Evolutionary conservation across 352 stramenopile species (phyloP), one percentile per base, ranked within the genome.

Genomic region (Peronospora belbahrii): DNA sequence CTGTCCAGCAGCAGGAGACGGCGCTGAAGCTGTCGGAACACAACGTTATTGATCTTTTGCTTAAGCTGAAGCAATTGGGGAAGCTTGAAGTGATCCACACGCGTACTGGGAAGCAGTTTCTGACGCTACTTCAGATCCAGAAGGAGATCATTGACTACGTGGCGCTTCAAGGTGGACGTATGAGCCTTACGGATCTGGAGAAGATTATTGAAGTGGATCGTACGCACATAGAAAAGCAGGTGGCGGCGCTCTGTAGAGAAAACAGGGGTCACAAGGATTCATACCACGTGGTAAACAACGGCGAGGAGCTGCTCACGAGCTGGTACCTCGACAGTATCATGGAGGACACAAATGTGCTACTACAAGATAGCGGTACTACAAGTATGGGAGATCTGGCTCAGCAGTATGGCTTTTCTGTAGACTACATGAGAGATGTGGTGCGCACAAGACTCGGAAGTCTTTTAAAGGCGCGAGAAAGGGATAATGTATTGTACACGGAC

Each of bases 241-340:
- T 68, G 9, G 42, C 42, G n/a, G 65, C 66, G 46, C 59, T 91
- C 6, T 74, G 66, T 42, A 48, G 60, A 27, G 39, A 41, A 28
- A 65, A 52, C 23, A 56, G 59, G 20, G 36, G 43, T 32, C 36
- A 65, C 32, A 58, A 53, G 23, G 69, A 71, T 39, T 39, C 59
- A 17, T 87, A 80, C 52, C 62, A 65, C 27, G 49, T 88, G 13
- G 61, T 88, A 27, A 88, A 85, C 60, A 65, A 71, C 24, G 82
- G 77, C 19, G 79, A 88, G 53, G 82, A 91, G 48, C 56, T 93
- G 27, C 47, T 93, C 17, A 88, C 79, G 44, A 85, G 65, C 49
- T 76, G 67, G 69, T 93, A 93, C 45, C 54, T 93, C 36, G 77
- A 93, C 52, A 74, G 62, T 18, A 90, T 93, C 58, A 91, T 88